Evolutionary conservation across 1,284 basidiomycete species (phyloP), one percentile per base, ranked within the genome.

Genomic region (Volvariella surrecta): DNA sequence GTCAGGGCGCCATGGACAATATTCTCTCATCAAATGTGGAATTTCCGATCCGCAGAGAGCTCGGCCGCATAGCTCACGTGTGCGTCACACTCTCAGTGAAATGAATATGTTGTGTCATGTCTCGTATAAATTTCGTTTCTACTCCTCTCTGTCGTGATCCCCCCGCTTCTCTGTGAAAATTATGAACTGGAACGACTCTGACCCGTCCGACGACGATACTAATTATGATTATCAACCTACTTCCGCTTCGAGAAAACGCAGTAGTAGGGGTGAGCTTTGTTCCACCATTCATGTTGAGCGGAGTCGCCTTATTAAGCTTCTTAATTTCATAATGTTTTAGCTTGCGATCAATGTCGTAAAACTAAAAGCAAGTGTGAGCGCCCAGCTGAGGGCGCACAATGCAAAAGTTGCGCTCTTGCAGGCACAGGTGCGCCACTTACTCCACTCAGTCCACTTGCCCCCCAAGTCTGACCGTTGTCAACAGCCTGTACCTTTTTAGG

Each of bases 291-390:
- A 17, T n/a, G 22, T 21, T 28, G 11, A 28, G 11, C 37, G 16
- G 24, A 37, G 10, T 32, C 37, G 31, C 18, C 34, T 22, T 37
- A 28, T 39, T 32, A 44, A 46, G 39, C 24, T 3, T n/a, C 15
- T 9, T 45, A 44, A 20, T 24, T 48, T 37, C 37, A 22, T 37
- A 19, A 18, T 42, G 34, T 42, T 40, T n/a, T 52, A 86, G 86
- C 84, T 32, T 89, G 86, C 54, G 83, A 89, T 66, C 83, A 88
- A 55, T 90, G 88, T 54, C 71, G 88, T 46, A 89, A 87, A 62
- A 82, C 82, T 3, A 91, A 91, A 63, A 87, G 83, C 66, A 89
- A 89, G 61, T 91, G 89, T 58, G 83, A 88, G 53, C 73, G 79
- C 34, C 68, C 71, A 35, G 59, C 59, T 3, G 72, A 76, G 20